Percentiles rank a stretch among this genome's conserved stretches.
Evolutionary conservation across 768 basidiomycete genomes (phyloP).

Genomic region (Omphalotus guepiniiformis): DNA sequence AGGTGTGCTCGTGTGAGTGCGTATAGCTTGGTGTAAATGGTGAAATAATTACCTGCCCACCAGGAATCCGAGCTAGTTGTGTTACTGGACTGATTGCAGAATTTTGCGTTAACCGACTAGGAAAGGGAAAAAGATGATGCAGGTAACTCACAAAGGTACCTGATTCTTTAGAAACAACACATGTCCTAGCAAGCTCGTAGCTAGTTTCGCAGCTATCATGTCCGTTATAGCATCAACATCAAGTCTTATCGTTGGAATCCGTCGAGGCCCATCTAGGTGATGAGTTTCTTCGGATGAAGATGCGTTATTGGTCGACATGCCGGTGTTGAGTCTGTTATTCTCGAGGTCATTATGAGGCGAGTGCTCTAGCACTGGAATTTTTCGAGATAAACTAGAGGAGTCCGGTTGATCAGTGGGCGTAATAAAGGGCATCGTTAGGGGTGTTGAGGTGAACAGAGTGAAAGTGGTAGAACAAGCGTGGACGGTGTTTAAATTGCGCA

Average conservation of each 20-base stretch:
- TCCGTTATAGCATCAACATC: conserved; percentile 51
- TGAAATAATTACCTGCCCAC: conserved; percentile 33
- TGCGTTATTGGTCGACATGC: no score
- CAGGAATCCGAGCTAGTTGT: conserved; percentile 58
- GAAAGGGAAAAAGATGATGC: background rate
- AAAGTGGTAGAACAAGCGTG: no score
- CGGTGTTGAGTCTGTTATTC: no score
- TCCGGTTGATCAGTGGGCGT: no score
- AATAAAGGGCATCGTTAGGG: no score
- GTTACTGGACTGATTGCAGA: conserved; percentile 48
- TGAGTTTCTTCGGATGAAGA: background rate
- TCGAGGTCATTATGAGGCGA: no score
- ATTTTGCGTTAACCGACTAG: background rate
- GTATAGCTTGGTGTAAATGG: background rate
- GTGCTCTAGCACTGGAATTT: no score
- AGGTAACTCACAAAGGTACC: conserved; percentile 72
- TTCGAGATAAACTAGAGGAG: no score
- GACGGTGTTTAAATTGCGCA: no score
- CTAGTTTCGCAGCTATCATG: conserved; percentile 58
- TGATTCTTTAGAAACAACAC: conserved; percentile 77
- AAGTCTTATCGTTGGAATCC: conserved; percentile 39
- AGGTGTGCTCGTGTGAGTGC: background rate
- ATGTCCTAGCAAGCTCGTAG: conserved; percentile 60
- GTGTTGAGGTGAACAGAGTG: no score
- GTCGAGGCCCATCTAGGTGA: conserved; percentile 5